These are phyloP conservation scores for Aspergillus pseudonomiae DNA, from an alignment of 2,329 filamentous ascomycete species.

Conservation along the genomic window DNA sequence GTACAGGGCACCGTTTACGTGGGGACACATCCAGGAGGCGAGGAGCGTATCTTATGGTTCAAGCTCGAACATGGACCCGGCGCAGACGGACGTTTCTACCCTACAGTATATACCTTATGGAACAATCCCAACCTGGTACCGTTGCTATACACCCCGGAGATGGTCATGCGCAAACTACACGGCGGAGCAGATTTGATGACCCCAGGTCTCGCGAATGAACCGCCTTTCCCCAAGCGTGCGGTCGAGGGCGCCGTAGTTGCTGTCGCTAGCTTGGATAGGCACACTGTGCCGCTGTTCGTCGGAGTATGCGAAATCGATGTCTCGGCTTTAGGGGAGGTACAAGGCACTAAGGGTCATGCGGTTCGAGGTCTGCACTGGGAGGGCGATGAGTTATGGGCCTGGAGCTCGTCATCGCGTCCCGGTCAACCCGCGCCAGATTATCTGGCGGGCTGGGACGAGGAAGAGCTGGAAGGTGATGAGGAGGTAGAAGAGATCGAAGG, in stretches of 20 bases:
- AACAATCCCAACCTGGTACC: constrained; percentile 63
- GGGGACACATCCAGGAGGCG: constrained; percentile 59
- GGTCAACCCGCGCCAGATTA: constrained; percentile 57
- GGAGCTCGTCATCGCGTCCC: constrained; percentile 58
- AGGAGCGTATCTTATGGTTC: constrained; percentile 67
- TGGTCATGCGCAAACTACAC: constrained; percentile 63
- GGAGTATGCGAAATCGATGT: constrained; percentile 68
- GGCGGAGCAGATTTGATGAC: constrained; percentile 71
- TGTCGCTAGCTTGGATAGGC: constrained; percentile 61
- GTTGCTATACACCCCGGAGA: constrained; percentile 63
- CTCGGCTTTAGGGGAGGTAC: constrained; percentile 55
- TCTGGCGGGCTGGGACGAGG: constrained; percentile 55
- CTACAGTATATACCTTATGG: constrained; percentile 68
- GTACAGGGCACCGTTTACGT: constrained; percentile 68
- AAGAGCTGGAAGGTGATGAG: constrained; percentile 30
- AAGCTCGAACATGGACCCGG: constrained; percentile 58
- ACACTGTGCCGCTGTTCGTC: constrained; percentile 65
- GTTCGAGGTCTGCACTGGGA: constrained; percentile 69
- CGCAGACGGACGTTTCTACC: constrained; percentile 45
- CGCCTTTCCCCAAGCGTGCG: constrained; percentile 63
- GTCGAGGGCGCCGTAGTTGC: constrained; percentile 65
- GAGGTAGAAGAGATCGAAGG: constrained; percentile 48
- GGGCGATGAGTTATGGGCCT: constrained; percentile 70
- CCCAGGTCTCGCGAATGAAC: constrained; percentile 65
- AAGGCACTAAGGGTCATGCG: constrained; percentile 65